Conservation (phyloP, 352 stramenopile genomes). For the Globisporangium solare region DNA sequence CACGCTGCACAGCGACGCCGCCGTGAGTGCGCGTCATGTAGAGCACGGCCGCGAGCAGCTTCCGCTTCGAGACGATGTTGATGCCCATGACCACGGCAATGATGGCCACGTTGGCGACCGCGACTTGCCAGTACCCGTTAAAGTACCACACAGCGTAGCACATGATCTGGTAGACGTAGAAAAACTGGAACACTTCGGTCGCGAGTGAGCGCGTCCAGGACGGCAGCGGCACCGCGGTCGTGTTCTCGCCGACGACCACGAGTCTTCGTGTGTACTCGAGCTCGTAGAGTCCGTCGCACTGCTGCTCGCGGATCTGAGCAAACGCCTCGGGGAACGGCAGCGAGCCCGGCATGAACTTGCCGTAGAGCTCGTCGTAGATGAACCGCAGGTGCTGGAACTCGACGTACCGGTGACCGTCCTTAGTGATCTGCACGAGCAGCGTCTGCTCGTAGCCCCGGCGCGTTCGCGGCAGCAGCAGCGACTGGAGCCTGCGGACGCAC, state of each 20-base stretch:
- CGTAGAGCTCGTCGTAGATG: constrained; percentile 21
- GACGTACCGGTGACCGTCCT: constrained; percentile 15
- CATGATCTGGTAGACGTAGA: constrained; percentile 25
- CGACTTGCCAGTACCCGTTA: constrained; percentile 32
- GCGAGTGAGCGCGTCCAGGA: constrained; percentile 11
- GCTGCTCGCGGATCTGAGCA: constrained; percentile 12
- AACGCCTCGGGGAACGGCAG: constrained; percentile 16
- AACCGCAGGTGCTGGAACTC: constrained; percentile 21
- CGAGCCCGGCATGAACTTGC: constrained; percentile 14
- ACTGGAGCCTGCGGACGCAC: constrained; percentile 6
- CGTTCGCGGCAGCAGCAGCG: constrained; percentile 10
- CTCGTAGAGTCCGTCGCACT: constrained; percentile 11
- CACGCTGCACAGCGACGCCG: constrained; percentile 40
- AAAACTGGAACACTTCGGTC: constrained; percentile 17
- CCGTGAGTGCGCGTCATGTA: constrained; percentile 45
- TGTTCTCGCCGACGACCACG: constrained; percentile 17
- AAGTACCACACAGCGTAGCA: constrained; percentile 61
- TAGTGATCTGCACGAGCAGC: constrained; percentile 10
- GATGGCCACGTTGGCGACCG: constrained; percentile 31
- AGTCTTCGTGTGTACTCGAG: constrained; percentile 11
- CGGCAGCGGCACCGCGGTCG: constrained; percentile 17
- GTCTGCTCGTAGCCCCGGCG: constrained; percentile 15
- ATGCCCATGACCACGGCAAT: constrained; percentile 29
- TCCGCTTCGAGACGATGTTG: constrained; percentile 45
- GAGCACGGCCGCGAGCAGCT: constrained; percentile 35